Evolutionary conservation across 2,329 filamentous ascomycete genomes (phyloP).

Genomic region (Grosmannia penicillata): DNA sequence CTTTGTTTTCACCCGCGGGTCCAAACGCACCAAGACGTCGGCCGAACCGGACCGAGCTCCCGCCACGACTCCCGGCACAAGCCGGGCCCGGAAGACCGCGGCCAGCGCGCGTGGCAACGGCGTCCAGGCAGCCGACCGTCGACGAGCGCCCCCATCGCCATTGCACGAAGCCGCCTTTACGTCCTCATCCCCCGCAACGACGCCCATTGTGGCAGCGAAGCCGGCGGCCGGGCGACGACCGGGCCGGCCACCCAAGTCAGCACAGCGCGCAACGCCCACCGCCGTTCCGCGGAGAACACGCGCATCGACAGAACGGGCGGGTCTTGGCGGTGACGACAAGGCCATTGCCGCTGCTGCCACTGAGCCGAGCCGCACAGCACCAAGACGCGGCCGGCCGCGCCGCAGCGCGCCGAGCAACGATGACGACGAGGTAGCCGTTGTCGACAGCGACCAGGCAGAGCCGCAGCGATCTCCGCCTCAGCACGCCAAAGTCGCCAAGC

Average conservation of each 20-base stretch:
- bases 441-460: slow-evolving; percentile 1
- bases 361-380: slow-evolving; percentile 13
- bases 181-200: not conserved
- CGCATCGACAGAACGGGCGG: slow-evolving; percentile 7
- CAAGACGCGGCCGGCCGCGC: slow-evolving; percentile 11
- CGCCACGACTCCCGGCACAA: slow-evolving; percentile 9
- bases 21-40: slow-evolving; percentile 49
- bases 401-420: not conserved
- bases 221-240: not conserved
- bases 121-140: too few relatives aligned
- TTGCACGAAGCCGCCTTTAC: slow-evolving; percentile 1
- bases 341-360: too few relatives aligned
- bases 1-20: slow-evolving; percentile 57
- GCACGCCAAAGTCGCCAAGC: too few relatives aligned
- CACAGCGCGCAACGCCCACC: not conserved
- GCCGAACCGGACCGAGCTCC: slow-evolving; percentile 20
- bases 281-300: not conserved
- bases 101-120: too few relatives aligned
- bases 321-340: too few relatives aligned
- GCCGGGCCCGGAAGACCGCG: slow-evolving; percentile 25
- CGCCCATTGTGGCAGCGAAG: not conserved
- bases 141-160: slow-evolving; percentile 11
- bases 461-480: too few relatives aligned
- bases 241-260: not conserved
- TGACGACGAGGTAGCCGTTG: slow-evolving; percentile 6